Percentiles rank a stretch among this genome's conserved stretches.
phyloP scores from a whole-genome alignment of 495 filamentous ascomycete genomes.

The Cairneyella variabilis region DNA sequence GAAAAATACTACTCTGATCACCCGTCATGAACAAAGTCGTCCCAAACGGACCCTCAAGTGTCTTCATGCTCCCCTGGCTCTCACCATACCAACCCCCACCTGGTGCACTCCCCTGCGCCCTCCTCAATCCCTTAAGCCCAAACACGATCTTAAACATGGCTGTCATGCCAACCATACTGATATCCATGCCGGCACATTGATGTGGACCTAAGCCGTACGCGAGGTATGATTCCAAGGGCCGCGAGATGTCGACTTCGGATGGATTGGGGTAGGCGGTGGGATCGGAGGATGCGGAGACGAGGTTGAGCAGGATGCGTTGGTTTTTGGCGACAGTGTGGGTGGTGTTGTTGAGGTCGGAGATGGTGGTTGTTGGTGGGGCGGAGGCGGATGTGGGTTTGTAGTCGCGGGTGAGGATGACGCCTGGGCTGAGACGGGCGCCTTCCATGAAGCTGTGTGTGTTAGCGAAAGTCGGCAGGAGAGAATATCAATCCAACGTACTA shows the following conservation, averaged over 20 bases:
- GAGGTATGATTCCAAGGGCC: constrained; percentile 65
- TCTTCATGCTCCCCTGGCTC: constrained; percentile 56
- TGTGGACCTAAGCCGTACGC: constrained; percentile 61
- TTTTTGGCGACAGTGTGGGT: constrained; percentile 34
- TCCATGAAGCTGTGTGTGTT: constrained; percentile 50
- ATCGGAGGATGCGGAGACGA: constrained; percentile 60
- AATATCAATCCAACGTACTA: too few species aligned
- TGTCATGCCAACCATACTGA: constrained; percentile 58
- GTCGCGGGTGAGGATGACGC: constrained; percentile 55
- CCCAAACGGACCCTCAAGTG: constrained; percentile 55
- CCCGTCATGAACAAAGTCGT: constrained; percentile 69
- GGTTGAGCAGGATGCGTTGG: constrained; percentile 45
- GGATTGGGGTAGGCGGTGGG: constrained; percentile 65
- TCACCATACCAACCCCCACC: constrained; percentile 11
- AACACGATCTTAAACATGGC: constrained; percentile 52
- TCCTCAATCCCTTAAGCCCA: constrained; percentile 37
- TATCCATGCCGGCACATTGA: constrained; percentile 57
- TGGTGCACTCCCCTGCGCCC: constrained; percentile 48
- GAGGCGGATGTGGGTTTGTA: constrained; percentile 21
- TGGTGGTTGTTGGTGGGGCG: constrained; percentile 37
- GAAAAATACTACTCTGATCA: constrained; percentile 66
- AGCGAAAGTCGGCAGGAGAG: not conserved
- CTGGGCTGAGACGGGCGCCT: constrained; percentile 59
- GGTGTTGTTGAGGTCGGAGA: constrained; percentile 43
- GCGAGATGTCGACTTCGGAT: constrained; percentile 57